A percentile compares a stretch with the other conserved stretches of the same genome.
phyloP scores from a whole-genome alignment of 2,329 filamentous ascomycete species.

The Penicillium thymicola region DNA sequence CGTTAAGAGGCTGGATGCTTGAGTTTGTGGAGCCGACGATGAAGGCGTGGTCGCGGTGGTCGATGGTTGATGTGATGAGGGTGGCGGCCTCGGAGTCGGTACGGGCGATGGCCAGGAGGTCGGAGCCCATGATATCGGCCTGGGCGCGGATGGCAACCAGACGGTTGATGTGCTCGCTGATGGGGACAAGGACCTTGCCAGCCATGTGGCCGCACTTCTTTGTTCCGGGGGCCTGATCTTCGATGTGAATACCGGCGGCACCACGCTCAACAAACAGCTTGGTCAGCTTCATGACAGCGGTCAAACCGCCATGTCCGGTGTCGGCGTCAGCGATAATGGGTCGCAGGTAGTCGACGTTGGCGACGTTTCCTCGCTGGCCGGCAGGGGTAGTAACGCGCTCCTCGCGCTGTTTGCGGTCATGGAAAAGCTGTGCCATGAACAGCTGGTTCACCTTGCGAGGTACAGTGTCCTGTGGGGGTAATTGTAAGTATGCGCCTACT shows the following conservation, averaged over 20 bases:
- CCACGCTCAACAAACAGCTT: slow-evolving; percentile 97
- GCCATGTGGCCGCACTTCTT: slow-evolving; percentile 99
- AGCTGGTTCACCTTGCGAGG: slow-evolving; percentile 97
- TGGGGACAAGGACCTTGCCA: slow-evolving; percentile 94
- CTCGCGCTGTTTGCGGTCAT: slow-evolving; percentile 97
- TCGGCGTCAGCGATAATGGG: slow-evolving; percentile 97
- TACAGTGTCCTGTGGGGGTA: slow-evolving; percentile 71
- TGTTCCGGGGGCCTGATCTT: slow-evolving; percentile 95
- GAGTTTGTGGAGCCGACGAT: slow-evolving; percentile 88
- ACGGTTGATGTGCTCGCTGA: slow-evolving; percentile 96
- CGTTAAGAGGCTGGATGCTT: slow-evolving; percentile 75
- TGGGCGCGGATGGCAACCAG: slow-evolving; percentile 95
- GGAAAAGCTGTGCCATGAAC: slow-evolving; percentile 98
- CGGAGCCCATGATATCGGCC: slow-evolving; percentile 94
- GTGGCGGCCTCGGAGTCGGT: slow-evolving; percentile 98
- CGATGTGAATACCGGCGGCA: slow-evolving; percentile 96
- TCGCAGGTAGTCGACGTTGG: slow-evolving; percentile 88
- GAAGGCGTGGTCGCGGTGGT: slow-evolving; percentile 91
- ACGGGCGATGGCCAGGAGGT: slow-evolving; percentile 86
- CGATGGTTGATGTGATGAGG: slow-evolving; percentile 93
- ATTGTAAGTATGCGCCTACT: slow-evolving; percentile 12
- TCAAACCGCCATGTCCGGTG: slow-evolving; percentile 93
- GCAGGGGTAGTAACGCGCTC: slow-evolving; percentile 79
- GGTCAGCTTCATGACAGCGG: slow-evolving; percentile 99
- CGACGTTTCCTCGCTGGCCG: slow-evolving; percentile 65